Evolutionary conservation across 257 asterid genomes (phyloP).

Genomic region (Linderniella brevidens): DNA sequence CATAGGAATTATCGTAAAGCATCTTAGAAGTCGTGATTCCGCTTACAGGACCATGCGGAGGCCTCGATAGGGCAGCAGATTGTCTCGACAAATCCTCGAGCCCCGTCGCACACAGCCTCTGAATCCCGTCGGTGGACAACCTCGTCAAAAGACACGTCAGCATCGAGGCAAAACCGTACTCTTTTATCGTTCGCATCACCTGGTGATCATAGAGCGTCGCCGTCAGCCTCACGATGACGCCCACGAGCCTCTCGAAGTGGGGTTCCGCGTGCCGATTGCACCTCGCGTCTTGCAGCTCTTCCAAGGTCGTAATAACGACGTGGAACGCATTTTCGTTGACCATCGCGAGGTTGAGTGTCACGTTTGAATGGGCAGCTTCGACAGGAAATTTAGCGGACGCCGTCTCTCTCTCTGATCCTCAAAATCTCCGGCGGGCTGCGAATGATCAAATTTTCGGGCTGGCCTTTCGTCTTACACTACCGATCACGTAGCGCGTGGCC

Average conservation of each 20-base stretch:
- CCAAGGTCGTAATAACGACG: conserved; percentile 25
- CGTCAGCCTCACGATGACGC: conserved; percentile 58
- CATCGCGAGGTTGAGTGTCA: conserved; percentile 53
- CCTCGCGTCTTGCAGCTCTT: conserved; percentile 37
- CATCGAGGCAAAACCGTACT: conserved; percentile 31
- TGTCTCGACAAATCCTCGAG: conserved; percentile 56
- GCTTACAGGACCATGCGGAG: too few species aligned
- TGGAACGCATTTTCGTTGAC: conserved; percentile 27
- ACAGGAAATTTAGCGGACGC: conserved; percentile 54
- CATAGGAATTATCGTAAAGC: too few species aligned
- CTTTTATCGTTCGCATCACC: conserved; percentile 28
- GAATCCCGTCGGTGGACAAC: conserved; percentile 58
- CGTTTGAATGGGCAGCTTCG: conserved; percentile 70
- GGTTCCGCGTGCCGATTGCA: conserved; percentile 24
- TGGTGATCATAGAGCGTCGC: conserved; percentile 57
- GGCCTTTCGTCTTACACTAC: conserved; percentile 55
- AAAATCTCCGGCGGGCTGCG: conserved; percentile 18
- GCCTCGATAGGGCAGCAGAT: conserved; percentile 35
- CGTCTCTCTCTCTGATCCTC: conserved; percentile 44
- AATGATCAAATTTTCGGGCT: conserved; percentile 41
- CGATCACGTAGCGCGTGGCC: conserved; percentile 64
- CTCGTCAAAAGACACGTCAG: conserved; percentile 36
- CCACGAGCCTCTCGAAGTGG: conserved; percentile 68
- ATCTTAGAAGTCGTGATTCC: too few species aligned
- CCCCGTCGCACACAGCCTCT: conserved; percentile 43